Evolutionary conservation across 2,329 filamentous ascomycete species (phyloP), one percentile per base, ranked within the genome.

Genomic region (Ambrosiella beaveri): DNA sequence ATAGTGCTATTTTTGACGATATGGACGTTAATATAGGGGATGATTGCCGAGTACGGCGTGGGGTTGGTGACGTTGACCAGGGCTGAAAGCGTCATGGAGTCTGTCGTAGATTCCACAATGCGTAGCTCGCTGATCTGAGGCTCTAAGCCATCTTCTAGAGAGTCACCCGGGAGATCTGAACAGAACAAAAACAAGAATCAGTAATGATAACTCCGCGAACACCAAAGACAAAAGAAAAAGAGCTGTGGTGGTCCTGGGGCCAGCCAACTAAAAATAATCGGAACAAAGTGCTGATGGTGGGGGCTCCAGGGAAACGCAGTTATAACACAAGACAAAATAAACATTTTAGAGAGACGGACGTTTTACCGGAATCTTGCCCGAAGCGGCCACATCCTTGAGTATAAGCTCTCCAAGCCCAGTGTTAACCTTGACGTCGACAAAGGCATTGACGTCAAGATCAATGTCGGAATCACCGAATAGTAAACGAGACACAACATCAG

Each of bases 331-430:
- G 41, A 51, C 15, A 59, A 53, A 61, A 15, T 15, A 54, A 61
- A 35, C 27, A 12, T 38, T 19, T 37, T 41, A 74, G 71, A 75
- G 76, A 71, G 75, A 88, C 90, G 82, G 84, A 95, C 89, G 86
- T 80, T 95, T 94, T 74, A 97, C 81, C 71, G 86, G 86, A 67
- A 98, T 83, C 66, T 84, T 80, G 64, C 93, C 90, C 74, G 89
- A 78, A 69, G 81, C 88, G 53, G 91, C 91, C 65, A 98, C 85
- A 63, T 85, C 82, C 69, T 87, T 88, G 65, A 97, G 74, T 57
- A 85, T 78, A 66, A 97, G 79, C 64, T 84, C 75, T 54, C 93
- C 93, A 62, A 98, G 75, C 35, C 85, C 83, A 37, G 90, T 96
- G 60, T 82, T 75, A 56, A 96, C 80, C 65, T 86, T 81, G 63